phyloP scores from a whole-genome alignment of 805 yeast genomes.

The Yarrowia porcina region DNA sequence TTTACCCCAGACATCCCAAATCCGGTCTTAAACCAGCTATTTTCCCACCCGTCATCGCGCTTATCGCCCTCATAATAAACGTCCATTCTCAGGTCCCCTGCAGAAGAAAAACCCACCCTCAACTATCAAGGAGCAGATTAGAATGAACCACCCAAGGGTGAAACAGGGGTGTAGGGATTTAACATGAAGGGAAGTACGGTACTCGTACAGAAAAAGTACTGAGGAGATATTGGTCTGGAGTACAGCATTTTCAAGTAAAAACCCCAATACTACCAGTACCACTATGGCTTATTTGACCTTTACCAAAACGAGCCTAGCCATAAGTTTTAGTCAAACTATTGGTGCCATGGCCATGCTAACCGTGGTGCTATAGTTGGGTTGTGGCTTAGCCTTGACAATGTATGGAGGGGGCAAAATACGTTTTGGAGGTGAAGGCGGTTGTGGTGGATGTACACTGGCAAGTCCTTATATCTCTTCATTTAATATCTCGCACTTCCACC shows the following conservation, averaged over 20 bases:
- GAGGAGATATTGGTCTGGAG: no score
- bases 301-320: background rate
- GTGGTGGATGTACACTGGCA: no score
- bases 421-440: no score
- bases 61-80: background rate
- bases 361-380: background rate
- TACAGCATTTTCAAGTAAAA: no score
- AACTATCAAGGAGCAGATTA: constrained; percentile 4
- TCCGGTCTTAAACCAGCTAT: background rate
- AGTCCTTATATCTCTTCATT: background rate
- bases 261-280: no score
- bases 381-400: constrained; percentile 11
- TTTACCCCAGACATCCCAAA: background rate
- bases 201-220: no score
- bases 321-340: background rate
- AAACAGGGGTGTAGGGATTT: constrained; percentile 16
- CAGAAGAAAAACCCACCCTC: background rate
- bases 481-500: background rate
- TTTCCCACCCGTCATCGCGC: background rate
- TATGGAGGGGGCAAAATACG: background rate
- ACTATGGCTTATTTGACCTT: background rate
- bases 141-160: background rate
- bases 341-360: constrained; percentile 1
- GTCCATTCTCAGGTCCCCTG: background rate
- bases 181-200: no score